Percentiles rank a stretch among this genome's conserved stretches.
These are phyloP conservation scores for Ligustrum vulgare DNA, from an alignment of 257 asterid genomes.

Conservation along the genomic window DNA sequence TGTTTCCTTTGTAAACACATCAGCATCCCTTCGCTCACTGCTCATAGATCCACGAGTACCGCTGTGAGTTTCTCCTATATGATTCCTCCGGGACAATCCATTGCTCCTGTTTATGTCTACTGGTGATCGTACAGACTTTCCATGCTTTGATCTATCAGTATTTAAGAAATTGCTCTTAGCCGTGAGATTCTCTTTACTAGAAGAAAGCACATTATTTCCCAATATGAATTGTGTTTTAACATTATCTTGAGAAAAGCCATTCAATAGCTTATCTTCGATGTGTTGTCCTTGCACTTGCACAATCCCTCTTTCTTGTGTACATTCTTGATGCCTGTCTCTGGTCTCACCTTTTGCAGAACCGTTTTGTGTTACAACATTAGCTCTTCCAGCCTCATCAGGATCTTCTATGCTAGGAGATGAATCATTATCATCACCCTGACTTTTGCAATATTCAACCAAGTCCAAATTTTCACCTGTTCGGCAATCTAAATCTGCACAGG, in stretches of 20 bases:
- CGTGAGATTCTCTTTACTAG: constrained; percentile 25
- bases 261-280: constrained; percentile 31
- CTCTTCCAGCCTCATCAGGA: constrained; percentile 19
- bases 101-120: constrained; percentile 49
- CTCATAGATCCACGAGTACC: constrained; percentile 22
- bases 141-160: constrained; percentile 44
- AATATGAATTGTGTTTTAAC: constrained; percentile 19
- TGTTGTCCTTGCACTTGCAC: constrained; percentile 31
- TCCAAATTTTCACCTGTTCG: constrained; percentile 19
- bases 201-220: constrained; percentile 31
- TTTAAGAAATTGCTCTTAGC: constrained; percentile 27
- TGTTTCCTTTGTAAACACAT: constrained; percentile 44
- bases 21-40: constrained; percentile 38
- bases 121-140: constrained; percentile 64
- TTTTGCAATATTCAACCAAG: constrained; percentile 20
- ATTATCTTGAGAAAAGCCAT: constrained; percentile 28
- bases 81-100: constrained; percentile 41
- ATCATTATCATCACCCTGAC: constrained; percentile 26
- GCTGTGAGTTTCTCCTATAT: constrained; percentile 27
- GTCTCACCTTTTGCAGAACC: constrained; percentile 24
- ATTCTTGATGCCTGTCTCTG: constrained; percentile 29
- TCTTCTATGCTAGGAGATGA: constrained; percentile 22
- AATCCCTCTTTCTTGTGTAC: constrained; percentile 23
- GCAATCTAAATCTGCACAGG: constrained; percentile 21
- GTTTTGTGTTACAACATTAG: constrained; percentile 19